Base-by-base conservation (phyloP, 805 yeast genomes). In the Ascoidea tarda region DNA sequence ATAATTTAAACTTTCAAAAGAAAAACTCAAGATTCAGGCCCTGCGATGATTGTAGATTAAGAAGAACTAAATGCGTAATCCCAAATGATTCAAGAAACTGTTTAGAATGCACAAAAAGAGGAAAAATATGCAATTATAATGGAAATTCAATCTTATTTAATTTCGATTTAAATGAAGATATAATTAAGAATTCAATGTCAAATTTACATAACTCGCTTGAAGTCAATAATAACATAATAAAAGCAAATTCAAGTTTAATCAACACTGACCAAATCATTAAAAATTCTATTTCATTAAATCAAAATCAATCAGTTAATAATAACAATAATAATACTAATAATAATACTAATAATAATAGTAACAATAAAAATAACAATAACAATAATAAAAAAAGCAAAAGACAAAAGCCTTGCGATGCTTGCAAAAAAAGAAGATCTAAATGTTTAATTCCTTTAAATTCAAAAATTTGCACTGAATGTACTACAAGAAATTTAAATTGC, bases 41-140 rank as follows among this genome's bases (percentile, higher is more conserved):
- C 5, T 69, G 73, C 52, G 62, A 65, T 48, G 66, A 64, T 6
- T 69, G 73, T 52, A 57, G 71, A n/a, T 59, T 64, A 42, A 62
- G 72, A 38, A 69, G 68, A 58, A 65, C 66, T 0, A 62, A 64
- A 53, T 67, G 71, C 47, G 54, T 61, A n/a, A 56, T 66, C 2
- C 60, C 60, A 2, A 61, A 57, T 6, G 56, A 54, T 4, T 49
- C 60, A 1, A 46, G 51, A 14, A 54, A 55, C 6, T 67, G 71
- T 52, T 47, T 59, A 6, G 66, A 65, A 53, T 67, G 71, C 49
- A 54, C 58, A 4, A 61, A 63, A 16, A 64, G 68, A 51, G 52
- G 55, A 6, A 60, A 64, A 49, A 61, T 58, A 1, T 67, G 71
- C 51, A 55, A 62, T n/a, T 62, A 58, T 50, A 62, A 62, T 47